A percentile compares a stretch with the other conserved stretches of the same genome.
Conservation (phyloP, 805 yeast species). For the Nakazawaea ernobii region DNA sequence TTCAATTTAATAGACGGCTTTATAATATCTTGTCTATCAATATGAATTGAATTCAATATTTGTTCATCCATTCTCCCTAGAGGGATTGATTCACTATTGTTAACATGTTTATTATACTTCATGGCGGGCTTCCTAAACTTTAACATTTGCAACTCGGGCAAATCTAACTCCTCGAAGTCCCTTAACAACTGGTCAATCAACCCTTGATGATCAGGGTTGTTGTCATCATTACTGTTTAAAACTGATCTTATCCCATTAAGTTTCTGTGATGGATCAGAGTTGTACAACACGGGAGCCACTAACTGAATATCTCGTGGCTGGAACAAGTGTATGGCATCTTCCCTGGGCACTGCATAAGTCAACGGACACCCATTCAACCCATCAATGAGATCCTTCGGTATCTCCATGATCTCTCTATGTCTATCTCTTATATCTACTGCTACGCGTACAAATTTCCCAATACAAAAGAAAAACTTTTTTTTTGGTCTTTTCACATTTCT, state of each 20-base stretch:
- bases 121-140: conserved; percentile 30
- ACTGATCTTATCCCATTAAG: conserved; percentile 11
- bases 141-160: conserved; percentile 14
- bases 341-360: conserved; percentile 32
- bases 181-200: conserved; percentile 15
- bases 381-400: conserved; percentile 15
- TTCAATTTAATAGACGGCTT: conserved; percentile 24
- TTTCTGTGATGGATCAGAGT: conserved; percentile 3
- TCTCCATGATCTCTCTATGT: not conserved
- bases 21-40: conserved; percentile 15
- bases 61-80: conserved; percentile 11
- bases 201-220: not conserved
- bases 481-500: not conserved
- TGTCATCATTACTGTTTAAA: conserved; percentile 14
- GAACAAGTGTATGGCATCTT: conserved; percentile 23
- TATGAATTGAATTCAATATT: conserved; percentile 13
- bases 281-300: conserved; percentile 7
- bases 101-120: conserved; percentile 3
- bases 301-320: conserved; percentile 20
- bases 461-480: not conserved
- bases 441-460: not conserved
- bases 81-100: not conserved
- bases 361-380: conserved; percentile 25
- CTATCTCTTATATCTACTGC: not conserved
- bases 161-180: conserved; percentile 17